Conservation (phyloP, 257 asterid genomes). For the Prunella vulgaris region DNA sequence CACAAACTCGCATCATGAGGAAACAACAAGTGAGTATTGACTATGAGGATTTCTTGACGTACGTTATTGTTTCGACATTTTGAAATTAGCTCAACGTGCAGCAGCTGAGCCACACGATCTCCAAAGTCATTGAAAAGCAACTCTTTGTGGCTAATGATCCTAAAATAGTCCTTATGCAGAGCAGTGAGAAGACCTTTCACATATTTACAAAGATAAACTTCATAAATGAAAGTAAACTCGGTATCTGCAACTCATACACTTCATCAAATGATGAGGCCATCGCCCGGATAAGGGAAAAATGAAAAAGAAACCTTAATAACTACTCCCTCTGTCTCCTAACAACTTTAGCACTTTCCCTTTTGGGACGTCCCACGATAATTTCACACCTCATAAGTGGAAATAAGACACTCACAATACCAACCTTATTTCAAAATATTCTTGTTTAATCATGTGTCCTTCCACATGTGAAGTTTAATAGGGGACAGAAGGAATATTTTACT, state of each 20-base stretch:
- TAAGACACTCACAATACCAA: too few relatives aligned
- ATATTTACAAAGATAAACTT: conserved; percentile 14
- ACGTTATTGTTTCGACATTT: conserved; percentile 47
- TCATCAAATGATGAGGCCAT: too few relatives aligned
- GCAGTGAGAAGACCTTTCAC: conserved; percentile 81
- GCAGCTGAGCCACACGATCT: conserved; percentile 95
- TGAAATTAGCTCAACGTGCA: conserved; percentile 78
- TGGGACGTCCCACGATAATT: too few relatives aligned
- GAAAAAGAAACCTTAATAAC: not conserved
- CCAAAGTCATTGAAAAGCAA: conserved; percentile 95
- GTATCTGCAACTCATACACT: not conserved
- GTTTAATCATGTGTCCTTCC: too few relatives aligned
- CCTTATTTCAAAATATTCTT: too few relatives aligned
- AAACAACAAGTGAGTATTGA: conserved; percentile 85
- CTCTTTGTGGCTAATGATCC: conserved; percentile 68
- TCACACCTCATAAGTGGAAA: too few relatives aligned
- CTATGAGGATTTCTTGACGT: conserved; percentile 82
- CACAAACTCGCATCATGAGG: conserved; percentile 90
- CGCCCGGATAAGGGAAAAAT: not conserved
- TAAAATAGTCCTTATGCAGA: conserved; percentile 78
- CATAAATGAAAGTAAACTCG: not conserved
- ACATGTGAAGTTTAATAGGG: too few relatives aligned
- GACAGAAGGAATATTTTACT: too few relatives aligned
- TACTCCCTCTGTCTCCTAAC: too few relatives aligned
- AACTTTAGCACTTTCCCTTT: too few relatives aligned